Evolutionary conservation across 192 early-diverging fungal species (phyloP).

Genomic region (Coemansia reversa): DNA sequence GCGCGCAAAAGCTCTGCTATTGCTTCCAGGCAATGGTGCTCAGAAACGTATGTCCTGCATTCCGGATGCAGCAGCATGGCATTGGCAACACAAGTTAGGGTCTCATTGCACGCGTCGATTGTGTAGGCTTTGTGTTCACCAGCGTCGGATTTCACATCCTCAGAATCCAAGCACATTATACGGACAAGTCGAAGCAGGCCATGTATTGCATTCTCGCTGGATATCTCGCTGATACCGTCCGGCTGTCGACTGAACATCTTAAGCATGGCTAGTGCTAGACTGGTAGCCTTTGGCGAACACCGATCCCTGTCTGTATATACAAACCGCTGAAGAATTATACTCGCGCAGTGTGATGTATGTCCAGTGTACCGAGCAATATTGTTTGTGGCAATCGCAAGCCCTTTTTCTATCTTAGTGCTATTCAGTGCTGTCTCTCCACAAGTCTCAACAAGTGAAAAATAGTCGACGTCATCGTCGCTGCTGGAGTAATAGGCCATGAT

Average conservation of each 20-base stretch:
- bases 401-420: conserved; percentile 16
- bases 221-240: conserved; percentile 17
- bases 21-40: conserved; percentile 9
- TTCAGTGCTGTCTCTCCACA: not conserved
- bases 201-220: conserved; percentile 11
- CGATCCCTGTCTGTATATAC: conserved; percentile 35
- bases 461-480: conserved; percentile 13
- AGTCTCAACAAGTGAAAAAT: conserved; percentile 26
- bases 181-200: conserved; percentile 27
- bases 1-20: conserved; percentile 11
- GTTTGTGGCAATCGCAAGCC: conserved; percentile 20
- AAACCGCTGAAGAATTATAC: conserved; percentile 27
- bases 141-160: not conserved
- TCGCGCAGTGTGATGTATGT: not conserved
- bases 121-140: not conserved
- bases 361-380: conserved; percentile 3
- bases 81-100: conserved; percentile 48
- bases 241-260: conserved; percentile 32
- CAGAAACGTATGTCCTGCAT: conserved; percentile 14
- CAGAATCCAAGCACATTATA: not conserved
- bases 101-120: conserved; percentile 27
- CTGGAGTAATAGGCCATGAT: not conserved
- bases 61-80: conserved; percentile 37
- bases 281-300: conserved; percentile 16
- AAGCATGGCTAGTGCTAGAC: conserved; percentile 32